Base-by-base conservation (phyloP, 2,329 filamentous ascomycete genomes). In the Clarireedia monteithiana region DNA sequence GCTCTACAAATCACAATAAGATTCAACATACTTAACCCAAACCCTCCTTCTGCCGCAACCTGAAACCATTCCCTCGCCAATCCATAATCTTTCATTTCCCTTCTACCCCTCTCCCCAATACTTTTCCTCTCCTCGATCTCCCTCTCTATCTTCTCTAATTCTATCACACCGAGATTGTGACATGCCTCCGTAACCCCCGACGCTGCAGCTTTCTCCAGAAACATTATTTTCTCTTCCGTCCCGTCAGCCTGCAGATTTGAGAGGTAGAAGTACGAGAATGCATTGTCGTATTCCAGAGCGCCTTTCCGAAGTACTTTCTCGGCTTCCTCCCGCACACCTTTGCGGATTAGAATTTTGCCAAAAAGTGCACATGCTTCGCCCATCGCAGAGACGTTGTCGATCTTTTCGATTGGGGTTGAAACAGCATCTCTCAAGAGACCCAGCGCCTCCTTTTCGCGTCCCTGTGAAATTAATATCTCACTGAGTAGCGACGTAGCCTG, bases 31-130 rank as follows among this genome's bases (percentile, higher is more conserved):
- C 65, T 66, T 26, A 58, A 30, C 0, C 62, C 62, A 57, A 62
- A 65, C 3, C 64, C 64, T 7, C 59, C 59, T 10, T 53, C 48
- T 39, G 67, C 67, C 34, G 64, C 65, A 26, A 65, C 58, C 15
- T 63, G 39, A 39, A 64, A 64, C 66, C 66, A 69, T 48, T 69
- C 67, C 45, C 50, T 62, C 6, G 67, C 64, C 60, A 66, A 62
- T 1, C 63, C 64, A 58, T 63, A 67, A 39, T 62, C 63, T 2
- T 50, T 53, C 6, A 64, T 23, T 2, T 56, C 50, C 9, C 38
- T 60, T 6, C 49, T 47, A 24, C 3, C 30, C 30, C 10, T 14
- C 10, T 14, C 30, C 2, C 2, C 30, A 34, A 34, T 34, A 34
- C 30, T 34, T 34, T 34, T 34, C 3, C 30, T 34, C 30, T 50